phyloP scores from a whole-genome alignment of 805 yeast genomes.

The Saccharomycopsis sp. region DNA sequence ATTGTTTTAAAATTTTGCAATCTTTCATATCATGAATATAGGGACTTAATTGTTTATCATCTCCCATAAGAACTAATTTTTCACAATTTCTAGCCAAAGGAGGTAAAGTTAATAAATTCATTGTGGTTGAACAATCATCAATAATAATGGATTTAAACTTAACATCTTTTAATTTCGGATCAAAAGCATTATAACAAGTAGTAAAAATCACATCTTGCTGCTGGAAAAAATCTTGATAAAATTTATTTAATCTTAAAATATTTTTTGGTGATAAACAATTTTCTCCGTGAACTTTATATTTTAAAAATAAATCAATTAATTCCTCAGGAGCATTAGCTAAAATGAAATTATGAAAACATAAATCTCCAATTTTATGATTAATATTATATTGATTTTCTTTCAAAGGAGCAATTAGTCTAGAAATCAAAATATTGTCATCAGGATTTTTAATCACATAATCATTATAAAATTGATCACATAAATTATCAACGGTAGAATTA shows the following conservation, averaged over 20 bases:
- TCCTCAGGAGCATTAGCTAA: slow-evolving; percentile 17
- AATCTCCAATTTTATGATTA: slow-evolving; percentile 12
- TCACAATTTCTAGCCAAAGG: slow-evolving; percentile 17
- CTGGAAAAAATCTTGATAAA: slow-evolving; percentile 15
- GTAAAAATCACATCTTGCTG: slow-evolving; percentile 17
- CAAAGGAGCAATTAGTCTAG: slow-evolving; percentile 16
- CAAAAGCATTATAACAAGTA: slow-evolving; percentile 17
- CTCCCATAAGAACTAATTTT: slow-evolving; percentile 32
- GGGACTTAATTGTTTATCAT: slow-evolving; percentile 56
- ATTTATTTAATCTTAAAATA: slow-evolving; percentile 10
- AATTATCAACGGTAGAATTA: slow-evolving; percentile 16
- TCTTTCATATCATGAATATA: slow-evolving; percentile 28
- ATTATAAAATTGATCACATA: slow-evolving; percentile 11
- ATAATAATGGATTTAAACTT: slow-evolving; percentile 15
- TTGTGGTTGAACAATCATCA: slow-evolving; percentile 14
- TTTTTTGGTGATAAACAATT: slow-evolving; percentile 9
- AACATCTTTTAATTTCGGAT: slow-evolving; percentile 15
- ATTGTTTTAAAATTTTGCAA: slow-evolving; percentile 37
- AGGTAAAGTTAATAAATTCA: slow-evolving; percentile 15
- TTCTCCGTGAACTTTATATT: slow-evolving; percentile 8
- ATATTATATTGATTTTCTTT: slow-evolving; percentile 17
- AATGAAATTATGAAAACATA: slow-evolving; percentile 18
- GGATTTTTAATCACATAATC: slow-evolving; percentile 2
- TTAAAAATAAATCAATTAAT: slow-evolving; percentile 15
- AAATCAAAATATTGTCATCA: slow-evolving; percentile 7